These are phyloP conservation scores for Piper betle DNA, from an alignment of 164 flowering plant species.

Conservation along the genomic window DNA sequence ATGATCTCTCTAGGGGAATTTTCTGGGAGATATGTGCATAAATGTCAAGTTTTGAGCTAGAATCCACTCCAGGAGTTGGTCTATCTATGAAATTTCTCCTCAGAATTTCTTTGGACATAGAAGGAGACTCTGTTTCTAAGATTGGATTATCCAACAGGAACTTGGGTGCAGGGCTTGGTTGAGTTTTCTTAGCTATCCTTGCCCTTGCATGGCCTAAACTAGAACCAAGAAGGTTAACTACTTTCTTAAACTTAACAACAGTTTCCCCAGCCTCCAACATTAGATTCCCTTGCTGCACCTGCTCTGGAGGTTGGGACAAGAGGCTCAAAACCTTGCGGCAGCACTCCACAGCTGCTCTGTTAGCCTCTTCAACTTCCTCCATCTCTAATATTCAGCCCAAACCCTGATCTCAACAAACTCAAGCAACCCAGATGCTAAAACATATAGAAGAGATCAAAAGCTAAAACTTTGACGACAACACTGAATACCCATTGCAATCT, in stretches of 20 bases:
- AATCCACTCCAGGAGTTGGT: constrained; percentile 21
- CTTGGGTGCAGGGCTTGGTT: constrained; percentile 25
- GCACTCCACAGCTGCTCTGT: constrained; percentile 72
- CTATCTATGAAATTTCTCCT: constrained; percentile 20
- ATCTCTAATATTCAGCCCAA: constrained; percentile 18
- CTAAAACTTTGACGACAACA: constrained; percentile 4
- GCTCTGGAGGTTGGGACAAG: constrained; percentile 52
- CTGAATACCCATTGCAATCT: constrained; percentile 12
- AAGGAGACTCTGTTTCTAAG: constrained; percentile 14
- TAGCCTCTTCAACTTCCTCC: constrained; percentile 89
- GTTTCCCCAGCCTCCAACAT: constrained; percentile 55
- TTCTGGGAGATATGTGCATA: constrained; percentile 11
- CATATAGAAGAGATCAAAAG: constrained; percentile 5
- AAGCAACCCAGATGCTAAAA: constrained; percentile 6
- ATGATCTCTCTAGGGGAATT: constrained; percentile 31
- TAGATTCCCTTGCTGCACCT: constrained; percentile 35
- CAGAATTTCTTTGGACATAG: constrained; percentile 28
- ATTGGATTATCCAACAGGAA: constrained; percentile 43
- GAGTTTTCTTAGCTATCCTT: constrained; percentile 44
- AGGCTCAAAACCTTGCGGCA: constrained; percentile 58
- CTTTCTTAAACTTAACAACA: constrained; percentile 61
- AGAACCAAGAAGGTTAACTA: constrained; percentile 46
- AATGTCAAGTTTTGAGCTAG: constrained; percentile 15
- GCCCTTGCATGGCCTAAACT: constrained; percentile 69
- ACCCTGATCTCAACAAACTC: constrained; percentile 5